Base-by-base conservation (phyloP, 495 filamentous ascomycete genomes). In the Beverwykella pulmonaria region DNA sequence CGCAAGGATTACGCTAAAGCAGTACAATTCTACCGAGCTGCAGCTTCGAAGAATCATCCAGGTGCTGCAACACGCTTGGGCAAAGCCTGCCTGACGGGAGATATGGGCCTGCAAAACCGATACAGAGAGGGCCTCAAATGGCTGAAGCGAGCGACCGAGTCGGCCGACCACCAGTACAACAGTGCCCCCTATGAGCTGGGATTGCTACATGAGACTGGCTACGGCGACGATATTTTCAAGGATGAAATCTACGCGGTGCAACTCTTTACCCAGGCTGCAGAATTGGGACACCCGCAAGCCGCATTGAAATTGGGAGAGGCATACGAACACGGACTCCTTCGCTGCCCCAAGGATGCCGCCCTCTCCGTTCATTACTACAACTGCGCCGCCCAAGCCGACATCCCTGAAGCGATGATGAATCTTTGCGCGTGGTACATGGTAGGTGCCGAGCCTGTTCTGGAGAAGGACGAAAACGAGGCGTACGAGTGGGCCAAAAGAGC, bases 391-490 rank as follows among this genome's bases (percentile, higher is more conserved):
- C 90, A 95, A 69, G 79, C 82, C 14, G 91, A 90, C 0, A 90
- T 96, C 75, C 82, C 92, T 0, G 82, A 89, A 46, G 94, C 92
- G n/a, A 97, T 97, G 93, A 96, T 99, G 92, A 92, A 92, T 19
- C 83, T 99, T 23, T 98, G 94, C 74, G 94, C 94, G 15, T 99
- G 94, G 94, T 99, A 97, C 76, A 88, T 99, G 77, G 90, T 98
- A 9, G 94, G 94, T 0, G 95, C 94, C 9, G 90, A 93, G 71
- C 94, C 94, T 0, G 86, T 97, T 19, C 79, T 99, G 27, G 92
- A 95, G 61, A 96, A 92, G 76, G 93, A 98, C 68, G 95, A 98
- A 76, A 87, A 88, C 56, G 94, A 99, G 76, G 94, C 94, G 2
- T 98, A 93, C 74, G 92, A 96, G 75, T 99, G 94, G 94, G 94